Evolutionary conservation across 225 moss, liverwort and hornwort genomes (phyloP).

Genomic region (Anthoceros angustus): DNA sequence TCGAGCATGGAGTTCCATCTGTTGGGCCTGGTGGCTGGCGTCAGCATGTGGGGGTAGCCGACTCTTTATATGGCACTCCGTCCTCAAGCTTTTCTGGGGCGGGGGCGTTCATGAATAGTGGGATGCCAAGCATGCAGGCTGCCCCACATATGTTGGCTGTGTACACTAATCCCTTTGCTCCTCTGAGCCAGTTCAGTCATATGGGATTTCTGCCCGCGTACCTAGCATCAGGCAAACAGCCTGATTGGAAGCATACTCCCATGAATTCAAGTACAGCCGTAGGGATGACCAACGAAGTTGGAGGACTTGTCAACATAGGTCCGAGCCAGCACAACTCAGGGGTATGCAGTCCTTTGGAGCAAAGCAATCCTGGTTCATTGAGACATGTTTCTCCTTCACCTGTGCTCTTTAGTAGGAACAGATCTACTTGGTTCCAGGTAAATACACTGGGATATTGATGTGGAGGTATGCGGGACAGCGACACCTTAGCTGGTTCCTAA

Average conservation of each 20-base stretch:
- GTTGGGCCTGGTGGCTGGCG: constrained; percentile 76
- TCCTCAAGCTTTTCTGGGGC: constrained; percentile 44
- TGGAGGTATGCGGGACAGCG: too few relatives aligned
- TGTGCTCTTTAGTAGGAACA: not conserved
- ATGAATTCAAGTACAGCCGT: constrained; percentile 60
- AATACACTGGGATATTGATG: not conserved
- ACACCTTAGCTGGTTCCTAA: not conserved
- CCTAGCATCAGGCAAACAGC: constrained; percentile 89
- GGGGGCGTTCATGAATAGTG: constrained; percentile 72
- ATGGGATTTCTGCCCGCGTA: constrained; percentile 91
- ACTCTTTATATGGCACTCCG: constrained; percentile 84
- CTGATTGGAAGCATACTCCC: constrained; percentile 98
- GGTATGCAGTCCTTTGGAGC: constrained; percentile 46
- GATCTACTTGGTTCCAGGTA: not conserved
- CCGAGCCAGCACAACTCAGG: constrained; percentile 65
- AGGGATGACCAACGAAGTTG: constrained; percentile 63
- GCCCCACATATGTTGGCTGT: constrained; percentile 65
- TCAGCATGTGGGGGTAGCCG: constrained; percentile 69
- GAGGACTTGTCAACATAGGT: constrained; percentile 56
- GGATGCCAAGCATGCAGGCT: constrained; percentile 43
- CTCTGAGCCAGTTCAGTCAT: constrained; percentile 86
- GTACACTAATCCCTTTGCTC: constrained; percentile 76
- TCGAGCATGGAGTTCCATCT: constrained; percentile 61
- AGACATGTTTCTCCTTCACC: not conserved
- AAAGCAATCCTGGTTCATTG: constrained; percentile 9